Conservation (phyloP, 768 basidiomycete species). For the Suillus placidus region DNA sequence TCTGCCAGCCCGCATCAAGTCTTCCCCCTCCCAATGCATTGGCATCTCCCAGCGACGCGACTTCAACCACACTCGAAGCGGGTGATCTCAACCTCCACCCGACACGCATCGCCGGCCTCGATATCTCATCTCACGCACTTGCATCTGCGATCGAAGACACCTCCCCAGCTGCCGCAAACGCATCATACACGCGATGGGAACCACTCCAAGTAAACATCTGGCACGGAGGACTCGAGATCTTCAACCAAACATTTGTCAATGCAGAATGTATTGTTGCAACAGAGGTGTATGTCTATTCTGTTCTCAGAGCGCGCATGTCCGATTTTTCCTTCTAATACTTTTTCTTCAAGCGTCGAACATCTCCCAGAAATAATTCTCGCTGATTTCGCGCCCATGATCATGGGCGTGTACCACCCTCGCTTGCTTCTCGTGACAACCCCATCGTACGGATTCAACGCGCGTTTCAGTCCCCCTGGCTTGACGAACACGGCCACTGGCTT, state of each 20-base stretch:
- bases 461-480: conserved; percentile 62
- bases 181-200: conserved; percentile 64
- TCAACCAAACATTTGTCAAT: conserved; percentile 67
- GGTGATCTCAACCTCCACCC: conserved; percentile 52
- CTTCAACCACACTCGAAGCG: conserved; percentile 27
- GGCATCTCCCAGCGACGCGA: conserved; percentile 38
- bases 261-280: conserved; percentile 75
- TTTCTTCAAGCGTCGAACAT: conserved; percentile 70
- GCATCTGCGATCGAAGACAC: conserved; percentile 52
- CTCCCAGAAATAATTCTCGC: conserved; percentile 59
- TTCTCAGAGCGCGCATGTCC: neutral
- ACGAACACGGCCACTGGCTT: conserved; percentile 48
- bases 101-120: conserved; percentile 64
- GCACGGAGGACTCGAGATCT: conserved; percentile 69
- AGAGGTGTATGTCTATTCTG: conserved; percentile 67
- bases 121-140: conserved; percentile 60
- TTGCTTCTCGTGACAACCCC: conserved; percentile 83
- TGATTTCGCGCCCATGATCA: conserved; percentile 67
- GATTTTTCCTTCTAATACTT: conserved; percentile 4
- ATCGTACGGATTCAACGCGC: conserved; percentile 79
- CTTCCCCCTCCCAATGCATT: conserved; percentile 44
- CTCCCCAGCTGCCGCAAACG: conserved; percentile 39
- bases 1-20: conserved; percentile 79
- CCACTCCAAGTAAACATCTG: conserved; percentile 66
- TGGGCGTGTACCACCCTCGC: conserved; percentile 78